Base-by-base conservation (phyloP, 345 rosid genomes). In the Gossypium longicalyx region DNA sequence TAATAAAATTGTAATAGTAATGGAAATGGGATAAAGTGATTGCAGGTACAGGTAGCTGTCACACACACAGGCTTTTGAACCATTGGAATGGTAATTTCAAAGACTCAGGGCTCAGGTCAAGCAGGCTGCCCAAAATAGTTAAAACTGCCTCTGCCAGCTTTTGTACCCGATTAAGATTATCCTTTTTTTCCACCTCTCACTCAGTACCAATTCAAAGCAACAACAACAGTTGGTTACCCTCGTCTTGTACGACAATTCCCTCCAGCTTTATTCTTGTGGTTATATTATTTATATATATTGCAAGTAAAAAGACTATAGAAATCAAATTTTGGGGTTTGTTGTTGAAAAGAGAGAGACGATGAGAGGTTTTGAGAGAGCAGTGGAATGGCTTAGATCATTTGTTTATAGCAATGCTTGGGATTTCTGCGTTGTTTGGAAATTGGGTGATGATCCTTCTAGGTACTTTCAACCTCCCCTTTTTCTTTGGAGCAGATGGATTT, bases 381-480 rank as follows among this genome's bases (percentile, higher is more conserved):
- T 84, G 74, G 89, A 81, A 77, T 83, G 90, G 84, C 97, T 94
- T 22, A 87, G 95, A 79, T 95, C 92, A 19, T 78, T 90, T 16
- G 92, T 92, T 17, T 88, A 85, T 64, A 77, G 87, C 48, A 82
- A 75, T 59, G 81, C 72, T 25, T 94, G 98, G 97, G 98, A 92
- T 71, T 91, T 86, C 61, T 87, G 91, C 64, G 89, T 92, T 80
- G 85, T 89, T 61, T 94, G 98, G 97, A 88, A 89, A 82, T 81
- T 92, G 61, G 91, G 88, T 4, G 88, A 89, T 75, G 95, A 88
- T 67, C 93, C 97, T 74, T 91, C 97, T 25, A 84, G 88, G 97
- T 92, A 72, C 19, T 45, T 17, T 7, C 60, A 7, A 23, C 11
- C 49, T 20, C 15, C 4, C 12, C 15, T 2, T 12, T 72, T 56